phyloP scores from a whole-genome alignment of 2,329 filamentous ascomycete species.

The Trichoderma gracile region DNA sequence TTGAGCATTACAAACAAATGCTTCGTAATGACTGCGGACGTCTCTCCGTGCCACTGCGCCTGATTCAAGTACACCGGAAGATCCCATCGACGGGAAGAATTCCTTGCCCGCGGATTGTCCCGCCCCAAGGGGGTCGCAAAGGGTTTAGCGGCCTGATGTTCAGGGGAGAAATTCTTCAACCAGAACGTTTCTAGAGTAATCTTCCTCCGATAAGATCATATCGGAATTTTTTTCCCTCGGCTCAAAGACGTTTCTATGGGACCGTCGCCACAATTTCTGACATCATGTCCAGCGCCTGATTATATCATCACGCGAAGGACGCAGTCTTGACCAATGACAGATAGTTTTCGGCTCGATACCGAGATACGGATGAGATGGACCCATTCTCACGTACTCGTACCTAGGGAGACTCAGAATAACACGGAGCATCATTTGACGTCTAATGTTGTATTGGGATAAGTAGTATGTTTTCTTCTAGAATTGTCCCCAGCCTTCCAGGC shows the following conservation, averaged over 20 bases:
- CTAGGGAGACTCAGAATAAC: too few species aligned
- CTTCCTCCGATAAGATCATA: too few species aligned
- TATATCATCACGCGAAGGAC: constrained; percentile 3
- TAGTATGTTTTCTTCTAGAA: too few species aligned
- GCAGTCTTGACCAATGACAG: neutral
- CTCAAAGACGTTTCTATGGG: neutral
- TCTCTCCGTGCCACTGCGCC: neutral
- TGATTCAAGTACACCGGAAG: constrained; percentile 7
- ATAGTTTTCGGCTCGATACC: neutral
- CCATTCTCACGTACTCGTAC: too few species aligned
- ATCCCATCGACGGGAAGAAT: constrained; percentile 9
- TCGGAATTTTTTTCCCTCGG: neutral
- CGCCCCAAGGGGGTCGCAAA: neutral
- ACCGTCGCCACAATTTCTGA: neutral
- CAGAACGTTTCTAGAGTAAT: neutral
- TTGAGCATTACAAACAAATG: neutral
- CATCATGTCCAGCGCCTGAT: constrained; percentile 9
- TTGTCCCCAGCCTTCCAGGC: too few species aligned
- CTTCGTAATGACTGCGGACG: constrained; percentile 3
- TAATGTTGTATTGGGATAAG: too few species aligned
- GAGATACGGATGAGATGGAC: too few species aligned
- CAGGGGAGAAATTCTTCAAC: neutral
- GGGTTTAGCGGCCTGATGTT: neutral
- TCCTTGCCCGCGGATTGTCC: constrained; percentile 15
- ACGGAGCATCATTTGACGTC: too few species aligned